Conservation (phyloP, 495 filamentous ascomycete genomes). For the Penicillium herquei region DNA sequence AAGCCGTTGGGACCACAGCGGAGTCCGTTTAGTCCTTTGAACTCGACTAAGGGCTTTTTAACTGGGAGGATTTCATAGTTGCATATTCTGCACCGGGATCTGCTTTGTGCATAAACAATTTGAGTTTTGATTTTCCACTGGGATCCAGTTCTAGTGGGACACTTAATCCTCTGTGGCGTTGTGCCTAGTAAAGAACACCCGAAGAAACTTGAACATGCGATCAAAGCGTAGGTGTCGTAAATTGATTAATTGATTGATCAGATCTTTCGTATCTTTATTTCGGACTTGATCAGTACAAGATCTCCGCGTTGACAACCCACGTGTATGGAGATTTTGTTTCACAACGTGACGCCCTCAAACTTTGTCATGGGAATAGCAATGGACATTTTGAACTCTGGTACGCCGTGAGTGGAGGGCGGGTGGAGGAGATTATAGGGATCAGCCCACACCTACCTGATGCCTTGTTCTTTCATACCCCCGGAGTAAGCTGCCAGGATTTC, state of each 20-base stretch:
- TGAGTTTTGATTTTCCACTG: neutral
- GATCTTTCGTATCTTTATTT: too few relatives aligned
- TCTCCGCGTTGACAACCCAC: neutral
- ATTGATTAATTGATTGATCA: neutral
- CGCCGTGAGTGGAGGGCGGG: conserved; percentile 2
- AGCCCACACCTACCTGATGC: conserved; percentile 17
- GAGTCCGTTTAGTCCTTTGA: conserved; percentile 12
- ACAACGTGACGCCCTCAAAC: neutral
- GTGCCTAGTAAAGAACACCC: neutral
- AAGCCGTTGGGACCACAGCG: conserved; percentile 22
- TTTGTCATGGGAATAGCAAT: neutral
- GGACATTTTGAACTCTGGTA: neutral
- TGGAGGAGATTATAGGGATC: conserved; percentile 28
- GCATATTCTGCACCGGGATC: neutral
- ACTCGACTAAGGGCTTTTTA: too few relatives aligned
- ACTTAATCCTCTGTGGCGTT: neutral
- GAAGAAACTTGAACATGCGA: neutral
- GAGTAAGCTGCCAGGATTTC: neutral
- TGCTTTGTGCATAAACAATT: neutral
- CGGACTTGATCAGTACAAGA: neutral
- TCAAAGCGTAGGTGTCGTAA: neutral
- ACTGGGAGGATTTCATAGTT: neutral
- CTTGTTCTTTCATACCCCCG: conserved; percentile 7
- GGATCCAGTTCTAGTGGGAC: neutral
- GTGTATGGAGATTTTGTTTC: neutral